phyloP scores from a whole-genome alignment of 768 basidiomycete species.

The Termitomyces sp. region DNA sequence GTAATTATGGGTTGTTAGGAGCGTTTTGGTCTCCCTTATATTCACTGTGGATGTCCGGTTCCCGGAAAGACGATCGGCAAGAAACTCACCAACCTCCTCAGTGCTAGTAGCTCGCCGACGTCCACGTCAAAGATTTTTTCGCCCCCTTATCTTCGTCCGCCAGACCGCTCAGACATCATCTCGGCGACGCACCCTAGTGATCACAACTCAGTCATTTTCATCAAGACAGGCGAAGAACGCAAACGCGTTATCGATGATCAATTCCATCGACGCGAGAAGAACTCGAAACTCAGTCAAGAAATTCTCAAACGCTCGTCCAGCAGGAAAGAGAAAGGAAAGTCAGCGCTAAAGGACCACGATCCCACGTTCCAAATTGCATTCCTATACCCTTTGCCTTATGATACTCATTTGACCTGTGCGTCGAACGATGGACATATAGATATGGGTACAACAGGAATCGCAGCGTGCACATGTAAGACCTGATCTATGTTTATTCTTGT shows the following conservation, averaged over 20 bases:
- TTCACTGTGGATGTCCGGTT: conserved; percentile 57
- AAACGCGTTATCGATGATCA: not conserved
- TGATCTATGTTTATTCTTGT: not conserved
- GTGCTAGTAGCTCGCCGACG: conserved; percentile 2
- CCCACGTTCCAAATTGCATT: not conserved
- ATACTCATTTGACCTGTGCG: not conserved
- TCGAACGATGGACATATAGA: not conserved
- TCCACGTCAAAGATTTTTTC: conserved; percentile 18
- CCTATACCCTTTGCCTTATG: not conserved
- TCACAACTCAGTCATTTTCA: conserved; percentile 40
- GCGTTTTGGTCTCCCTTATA: conserved; percentile 54
- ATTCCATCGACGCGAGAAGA: not conserved
- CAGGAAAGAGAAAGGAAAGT: not conserved
- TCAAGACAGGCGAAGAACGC: not conserved
- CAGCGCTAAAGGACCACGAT: not conserved
- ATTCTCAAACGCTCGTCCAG: not conserved
- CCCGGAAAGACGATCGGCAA: conserved; percentile 45
- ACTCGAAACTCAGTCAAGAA: not conserved
- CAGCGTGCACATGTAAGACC: not conserved
- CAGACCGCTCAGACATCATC: conserved; percentile 34
- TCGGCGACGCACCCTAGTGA: conserved; percentile 56
- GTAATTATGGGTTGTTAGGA: conserved; percentile 19
- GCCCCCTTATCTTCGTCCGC: conserved; percentile 28
- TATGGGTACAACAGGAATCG: not conserved
- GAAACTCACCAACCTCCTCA: conserved; percentile 35